Evolutionary conservation across 768 basidiomycete species (phyloP), one percentile per base, ranked within the genome.

Genomic region (Epithele typhae): DNA sequence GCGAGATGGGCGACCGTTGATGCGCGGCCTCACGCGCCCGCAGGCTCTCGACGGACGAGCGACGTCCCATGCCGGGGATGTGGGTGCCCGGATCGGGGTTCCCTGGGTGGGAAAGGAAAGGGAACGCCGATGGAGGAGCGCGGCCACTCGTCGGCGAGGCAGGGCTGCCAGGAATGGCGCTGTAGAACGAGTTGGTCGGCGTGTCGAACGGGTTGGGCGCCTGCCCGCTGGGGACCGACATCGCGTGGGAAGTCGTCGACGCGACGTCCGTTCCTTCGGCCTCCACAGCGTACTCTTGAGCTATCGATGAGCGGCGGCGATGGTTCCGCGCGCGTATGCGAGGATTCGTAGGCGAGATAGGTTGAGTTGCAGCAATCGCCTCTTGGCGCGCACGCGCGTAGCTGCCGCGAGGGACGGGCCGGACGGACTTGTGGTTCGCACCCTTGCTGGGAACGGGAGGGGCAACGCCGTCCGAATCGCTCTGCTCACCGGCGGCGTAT

Each of bases 41-140:
- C 8, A 57, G 38, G 37, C 46, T 48, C 30, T 57, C 56, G 39
- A 52, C 25, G 39, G 77, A 77, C n/a, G 62, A 50, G 35, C 68
- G 69, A 7, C 74, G 68, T 12, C 69, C 68, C 14, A 63, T 55
- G 25, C 55, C 60, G 11, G 78, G 70, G 38, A 75, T 59, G 15
- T 65, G 55, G 1, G 69, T 70, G 12, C 75, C 67, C 0, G 82
- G 79, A 57, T 84, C 84, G 8, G 83, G 79, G 60, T 83, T 85
- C 14, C 83, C 82, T 0, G 77, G 70, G 57, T 85, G 74, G 0
- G 77, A 73, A 58, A 83, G 77, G 69, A 81, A 82, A 12, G 81
- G 81, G 49, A 66, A 76, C 1, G 73, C 55, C 0, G 72, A 73
- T 0, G 75, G 75, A 0, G 73, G 75, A 3, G 68, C 58, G 18